Evolutionary conservation across 345 rosid species (phyloP).

Genomic region (Raphanus sativus): DNA sequence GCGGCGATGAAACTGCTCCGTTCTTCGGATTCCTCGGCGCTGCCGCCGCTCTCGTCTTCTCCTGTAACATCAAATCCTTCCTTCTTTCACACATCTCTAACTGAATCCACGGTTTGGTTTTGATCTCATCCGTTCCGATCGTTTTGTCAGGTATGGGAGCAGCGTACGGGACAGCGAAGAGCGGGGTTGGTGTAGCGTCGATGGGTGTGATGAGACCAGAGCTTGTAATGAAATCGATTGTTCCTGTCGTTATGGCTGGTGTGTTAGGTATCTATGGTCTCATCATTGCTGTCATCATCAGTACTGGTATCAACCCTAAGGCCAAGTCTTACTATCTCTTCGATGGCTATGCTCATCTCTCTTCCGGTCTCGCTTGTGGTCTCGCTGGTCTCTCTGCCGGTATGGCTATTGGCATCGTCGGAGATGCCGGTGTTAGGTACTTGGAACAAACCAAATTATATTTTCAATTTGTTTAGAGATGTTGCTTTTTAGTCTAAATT

Average conservation of each 20-base stretch:
- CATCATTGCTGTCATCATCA: slow-evolving; percentile 80
- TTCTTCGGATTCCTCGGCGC: slow-evolving; percentile 93
- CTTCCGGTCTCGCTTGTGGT: slow-evolving; percentile 58
- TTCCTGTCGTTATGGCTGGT: slow-evolving; percentile 89
- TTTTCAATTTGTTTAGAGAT: background rate
- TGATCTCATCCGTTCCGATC: background rate
- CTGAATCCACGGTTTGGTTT: background rate
- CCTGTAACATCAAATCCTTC: slow-evolving; percentile 49
- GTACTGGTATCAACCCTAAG: slow-evolving; percentile 83
- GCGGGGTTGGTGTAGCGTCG: slow-evolving; percentile 83
- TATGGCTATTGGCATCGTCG: slow-evolving; percentile 47
- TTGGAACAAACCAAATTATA: no score
- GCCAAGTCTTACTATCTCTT: slow-evolving; percentile 77
- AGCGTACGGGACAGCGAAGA: slow-evolving; percentile 80
- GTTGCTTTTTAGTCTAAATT: background rate
- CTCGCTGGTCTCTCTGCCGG: slow-evolving; percentile 46
- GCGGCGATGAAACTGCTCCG: slow-evolving; percentile 88
- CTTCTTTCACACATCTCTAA: background rate
- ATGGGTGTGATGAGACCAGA: slow-evolving; percentile 95
- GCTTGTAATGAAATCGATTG: slow-evolving; percentile 85
- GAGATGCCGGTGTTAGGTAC: slow-evolving; percentile 46
- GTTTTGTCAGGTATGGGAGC: slow-evolving; percentile 72
- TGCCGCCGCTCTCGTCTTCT: slow-evolving; percentile 85
- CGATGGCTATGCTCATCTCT: slow-evolving; percentile 79
- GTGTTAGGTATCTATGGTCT: slow-evolving; percentile 80